These are phyloP conservation scores for Pleurotus sapidus DNA, from an alignment of 768 basidiomycete genomes.

Conservation along the genomic window DNA sequence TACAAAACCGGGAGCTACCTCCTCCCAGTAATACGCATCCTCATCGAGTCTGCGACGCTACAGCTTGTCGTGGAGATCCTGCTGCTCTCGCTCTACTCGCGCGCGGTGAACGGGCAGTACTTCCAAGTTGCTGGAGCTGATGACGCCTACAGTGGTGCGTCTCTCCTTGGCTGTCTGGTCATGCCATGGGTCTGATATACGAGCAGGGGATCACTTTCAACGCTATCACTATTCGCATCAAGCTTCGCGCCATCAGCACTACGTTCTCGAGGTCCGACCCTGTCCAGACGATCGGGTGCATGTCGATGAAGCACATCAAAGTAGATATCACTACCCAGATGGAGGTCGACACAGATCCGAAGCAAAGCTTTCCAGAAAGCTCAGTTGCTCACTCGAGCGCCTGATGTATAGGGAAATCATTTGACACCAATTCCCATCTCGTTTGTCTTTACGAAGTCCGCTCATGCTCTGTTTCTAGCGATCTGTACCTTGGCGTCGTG, in stretches of 20 bases:
- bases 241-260: background rate
- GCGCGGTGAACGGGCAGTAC: slow-evolving; percentile 15
- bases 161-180: no score
- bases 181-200: no score
- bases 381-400: no score
- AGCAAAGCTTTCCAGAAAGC: no score
- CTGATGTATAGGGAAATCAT: no score
- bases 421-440: no score
- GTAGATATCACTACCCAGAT: background rate
- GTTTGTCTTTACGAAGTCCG: no score
- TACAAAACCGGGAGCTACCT: slow-evolving; percentile 6
- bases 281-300: background rate
- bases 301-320: background rate
- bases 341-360: background rate
- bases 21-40: slow-evolving; percentile 11
- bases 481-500: no score
- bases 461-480: no score
- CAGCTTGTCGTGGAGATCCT: slow-evolving; percentile 16
- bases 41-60: slow-evolving; percentile 16
- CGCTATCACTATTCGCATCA: background rate
- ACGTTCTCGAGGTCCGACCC: background rate
- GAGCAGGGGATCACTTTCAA: background rate
- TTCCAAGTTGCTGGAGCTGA: slow-evolving; percentile 14
- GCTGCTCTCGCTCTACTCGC: slow-evolving; percentile 14
- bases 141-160: slow-evolving; percentile 13